A percentile compares a stretch with the other conserved stretches of the same genome.
phyloP scores from a whole-genome alignment of 2,329 filamentous ascomycete species.

The Passalora sequoiae region DNA sequence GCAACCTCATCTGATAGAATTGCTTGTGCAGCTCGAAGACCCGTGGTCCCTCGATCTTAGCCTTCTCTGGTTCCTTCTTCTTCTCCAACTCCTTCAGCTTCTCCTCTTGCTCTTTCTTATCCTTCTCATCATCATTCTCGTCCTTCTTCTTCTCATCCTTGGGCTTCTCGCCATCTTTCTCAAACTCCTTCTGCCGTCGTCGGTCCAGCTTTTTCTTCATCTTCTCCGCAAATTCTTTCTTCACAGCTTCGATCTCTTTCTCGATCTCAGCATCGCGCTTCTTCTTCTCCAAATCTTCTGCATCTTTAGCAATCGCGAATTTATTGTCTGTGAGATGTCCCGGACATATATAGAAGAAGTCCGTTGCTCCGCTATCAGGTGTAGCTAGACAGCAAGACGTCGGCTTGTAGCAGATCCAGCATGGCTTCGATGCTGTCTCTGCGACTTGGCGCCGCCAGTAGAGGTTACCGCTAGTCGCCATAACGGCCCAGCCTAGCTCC shows the following conservation, averaged over 20 bases:
- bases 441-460: slow-evolving; percentile 85
- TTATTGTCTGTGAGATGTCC: slow-evolving; percentile 75
- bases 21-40: slow-evolving; percentile 83
- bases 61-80: slow-evolving; percentile 58
- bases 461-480: slow-evolving; percentile 59
- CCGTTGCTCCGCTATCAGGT: slow-evolving; percentile 38
- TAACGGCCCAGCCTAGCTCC: slow-evolving; percentile 2
- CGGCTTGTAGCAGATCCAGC: slow-evolving; percentile 87
- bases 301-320: slow-evolving; percentile 69
- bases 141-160: slow-evolving; percentile 68
- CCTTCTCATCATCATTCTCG: slow-evolving; percentile 51
- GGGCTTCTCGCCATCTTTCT: slow-evolving; percentile 58
- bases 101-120: slow-evolving; percentile 41
- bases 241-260: slow-evolving; percentile 45
- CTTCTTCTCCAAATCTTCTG: slow-evolving; percentile 55
- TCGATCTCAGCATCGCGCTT: slow-evolving; percentile 49
- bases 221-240: slow-evolving; percentile 49
- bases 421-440: slow-evolving; percentile 74
- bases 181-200: slow-evolving; percentile 37
- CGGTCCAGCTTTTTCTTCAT: slow-evolving; percentile 41
- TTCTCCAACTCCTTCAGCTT: slow-evolving; percentile 39
- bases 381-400: slow-evolving; percentile 45
- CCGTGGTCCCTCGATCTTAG: slow-evolving; percentile 62
- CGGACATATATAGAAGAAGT: slow-evolving; percentile 80
- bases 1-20: slow-evolving; percentile 81